A percentile compares a stretch with the other conserved stretches of the same genome.
Conservation (phyloP, 805 yeast species). For the Lachancea lanzarotensis region DNA sequence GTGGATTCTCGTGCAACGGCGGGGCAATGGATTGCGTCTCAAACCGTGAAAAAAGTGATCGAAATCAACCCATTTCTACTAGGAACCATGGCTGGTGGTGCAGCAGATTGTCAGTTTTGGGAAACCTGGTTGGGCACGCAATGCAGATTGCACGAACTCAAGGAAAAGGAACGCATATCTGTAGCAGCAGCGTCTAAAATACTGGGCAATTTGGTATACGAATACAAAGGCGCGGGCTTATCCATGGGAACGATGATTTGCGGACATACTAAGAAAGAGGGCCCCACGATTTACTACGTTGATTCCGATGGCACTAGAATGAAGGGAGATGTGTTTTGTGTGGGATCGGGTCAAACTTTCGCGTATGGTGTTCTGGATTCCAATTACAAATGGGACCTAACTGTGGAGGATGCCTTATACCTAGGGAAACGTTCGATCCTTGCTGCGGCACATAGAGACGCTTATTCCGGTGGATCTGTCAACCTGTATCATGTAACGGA, state of each 20-base stretch:
- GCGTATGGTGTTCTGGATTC: constrained; percentile 98
- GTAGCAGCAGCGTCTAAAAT: constrained; percentile 97
- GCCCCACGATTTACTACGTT: constrained; percentile 91
- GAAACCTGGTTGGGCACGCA: constrained; percentile 98
- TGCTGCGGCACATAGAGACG: constrained; percentile 98
- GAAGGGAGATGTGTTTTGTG: constrained; percentile 92
- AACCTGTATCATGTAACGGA: constrained; percentile 91
- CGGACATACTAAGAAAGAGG: constrained; percentile 92
- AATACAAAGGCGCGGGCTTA: constrained; percentile 96
- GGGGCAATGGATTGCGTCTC: constrained; percentile 97
- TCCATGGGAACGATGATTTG: constrained; percentile 99
- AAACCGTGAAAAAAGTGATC: constrained; percentile 94
- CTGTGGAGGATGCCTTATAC: constrained; percentile 89
- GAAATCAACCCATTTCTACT: constrained; percentile 90
- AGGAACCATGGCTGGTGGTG: constrained; percentile 99
- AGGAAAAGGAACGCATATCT: constrained; percentile 89
- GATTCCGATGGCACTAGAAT: constrained; percentile 96
- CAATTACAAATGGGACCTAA: constrained; percentile 83
- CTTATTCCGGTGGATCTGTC: constrained; percentile 94
- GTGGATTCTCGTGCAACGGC: constrained; percentile 98
- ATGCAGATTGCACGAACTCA: constrained; percentile 88
- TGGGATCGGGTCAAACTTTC: constrained; percentile 98
- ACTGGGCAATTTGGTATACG: constrained; percentile 80
- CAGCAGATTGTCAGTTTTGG: constrained; percentile 99
- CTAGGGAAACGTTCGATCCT: constrained; percentile 92